Base-by-base conservation (phyloP, 2,329 filamentous ascomycete species). In the Davidsoniella neocaledoniae region DNA sequence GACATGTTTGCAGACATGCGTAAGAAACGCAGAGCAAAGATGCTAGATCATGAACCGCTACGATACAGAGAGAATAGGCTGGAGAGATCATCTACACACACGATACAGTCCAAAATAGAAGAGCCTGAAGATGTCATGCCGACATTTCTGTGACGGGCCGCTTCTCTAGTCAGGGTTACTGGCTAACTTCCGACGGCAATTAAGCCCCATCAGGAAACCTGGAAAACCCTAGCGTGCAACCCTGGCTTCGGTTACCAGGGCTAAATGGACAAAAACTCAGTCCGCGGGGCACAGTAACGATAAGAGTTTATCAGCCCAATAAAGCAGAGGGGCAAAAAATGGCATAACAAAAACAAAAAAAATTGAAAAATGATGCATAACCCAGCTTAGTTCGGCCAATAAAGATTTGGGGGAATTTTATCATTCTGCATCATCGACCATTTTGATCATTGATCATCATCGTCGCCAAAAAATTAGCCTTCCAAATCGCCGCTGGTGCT, bases 301-400 rank as follows among this genome's bases (percentile, higher is more conserved):
- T 53, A 53, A 50, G 51, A 16, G 43, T 38, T 53, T 50, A 50
- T 50, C 47, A 50, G 39, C 23, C 29, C 40, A 12, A 33, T 41
- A 53, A 51, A 41, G 38, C 17, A 38, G 51, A 50, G 48, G 51
- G 51, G 51, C 48, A 39, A 50, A 49, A 48, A 48, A 26, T 14
- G 38, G 36, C 10, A 38, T 38, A 43, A 41, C 21, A 16, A 16
- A 39, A 43, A 33, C 3, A 36, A 43, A 49, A 43, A 43, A 49
- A 33, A 17, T 8, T 38, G 19, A 45, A 45, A 21, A 23, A 45
- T 19, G 19, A 25, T 29, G 25, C 16, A 12, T 45, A 14, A 23
- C 25, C 21, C 25, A 45, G 19, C 26, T 45, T 17, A 12, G 8
- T 33, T 14, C 29, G 14, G 36, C 19, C 16, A 3, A 43, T 38